A percentile compares a stretch with the other conserved stretches of the same genome.
Conservation (phyloP, 2,329 filamentous ascomycete species). For the Xylaria hypoxylon region DNA sequence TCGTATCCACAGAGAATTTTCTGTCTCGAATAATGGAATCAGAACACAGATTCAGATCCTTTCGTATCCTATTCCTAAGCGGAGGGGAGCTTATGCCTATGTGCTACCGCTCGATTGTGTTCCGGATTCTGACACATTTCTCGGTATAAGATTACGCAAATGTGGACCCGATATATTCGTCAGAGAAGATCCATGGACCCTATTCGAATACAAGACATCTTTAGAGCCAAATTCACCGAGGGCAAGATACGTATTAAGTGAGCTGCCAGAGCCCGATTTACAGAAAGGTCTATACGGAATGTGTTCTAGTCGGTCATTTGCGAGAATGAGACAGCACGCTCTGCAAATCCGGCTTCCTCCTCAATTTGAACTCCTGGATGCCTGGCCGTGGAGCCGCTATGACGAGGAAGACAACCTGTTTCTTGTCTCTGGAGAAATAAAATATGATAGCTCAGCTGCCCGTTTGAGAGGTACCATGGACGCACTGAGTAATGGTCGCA, state of each 20-base stretch:
- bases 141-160: constrained; percentile 21
- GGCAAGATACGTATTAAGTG: constrained; percentile 12
- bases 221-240: constrained; percentile 13
- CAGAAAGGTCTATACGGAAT: neutral
- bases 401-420: constrained; percentile 23
- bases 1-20: constrained; percentile 22
- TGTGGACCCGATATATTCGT: constrained; percentile 21
- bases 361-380: constrained; percentile 5
- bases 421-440: constrained; percentile 5
- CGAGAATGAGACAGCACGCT: constrained; percentile 10
- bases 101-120: constrained; percentile 20
- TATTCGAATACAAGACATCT: constrained; percentile 5
- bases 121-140: neutral
- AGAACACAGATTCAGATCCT: constrained; percentile 16
- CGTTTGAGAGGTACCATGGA: constrained; percentile 1
- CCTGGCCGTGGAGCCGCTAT: constrained; percentile 21
- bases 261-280: constrained; percentile 12
- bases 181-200: constrained; percentile 14
- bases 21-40: constrained; percentile 21
- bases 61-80: neutral
- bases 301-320: constrained; percentile 4
- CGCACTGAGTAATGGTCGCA: neutral
- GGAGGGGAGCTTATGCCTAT: constrained; percentile 7
- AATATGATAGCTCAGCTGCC: constrained; percentile 8
- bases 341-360: constrained; percentile 12